Base-by-base conservation (phyloP, 352 stramenopile species). In the Pythium diclinum region DNA sequence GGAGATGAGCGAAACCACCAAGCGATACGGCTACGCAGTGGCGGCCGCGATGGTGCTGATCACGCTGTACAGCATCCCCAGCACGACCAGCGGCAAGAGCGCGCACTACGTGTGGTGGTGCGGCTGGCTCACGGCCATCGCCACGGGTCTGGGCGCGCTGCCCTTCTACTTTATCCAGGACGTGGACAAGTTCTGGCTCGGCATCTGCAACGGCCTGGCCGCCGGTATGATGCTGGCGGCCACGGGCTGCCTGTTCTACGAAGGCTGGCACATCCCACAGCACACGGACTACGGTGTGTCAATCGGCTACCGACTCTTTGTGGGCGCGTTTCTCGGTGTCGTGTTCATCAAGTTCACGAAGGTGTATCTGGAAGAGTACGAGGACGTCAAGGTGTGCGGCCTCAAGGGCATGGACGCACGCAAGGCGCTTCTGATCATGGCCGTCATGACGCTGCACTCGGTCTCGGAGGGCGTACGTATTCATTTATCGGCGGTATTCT, bases 141-240 rank as follows among this genome's bases (percentile, higher is more conserved):
- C 88, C 56, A 99, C 97, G 25, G 97, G 94, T 8, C 61, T 99
- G 21, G 97, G 96, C 30, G 96, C 96, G 0, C 32, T 99, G 32
- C 97, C 97, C 21, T 97, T 99, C 58, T 87, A 97, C 59, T 97
- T 98, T 76, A 83, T 97, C 28, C 81, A 79, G 3, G 78, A 98
- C 63, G 79, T 98, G 55, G 85, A 97, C 60, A 92, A 97, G 57
- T 98, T 91, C 71, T 99, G 89, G 86, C 79, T 98, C 19, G 94
- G 93, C 51, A 87, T 99, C 38, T 98, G 89, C 57, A 98, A 98
- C 71, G 83, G 91, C 4, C 79, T 99, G 30, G 97, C 97, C 3
- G 96, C 93, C 13, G 97, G 97, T 14, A 99, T 99, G 97, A 99
- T 99, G 97, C 84, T 98, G 40, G 95, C 95, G 9, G 97, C 97